Evolutionary conservation across 192 early-diverging fungal species (phyloP).

Genomic region (Lobosporangium transversale): DNA sequence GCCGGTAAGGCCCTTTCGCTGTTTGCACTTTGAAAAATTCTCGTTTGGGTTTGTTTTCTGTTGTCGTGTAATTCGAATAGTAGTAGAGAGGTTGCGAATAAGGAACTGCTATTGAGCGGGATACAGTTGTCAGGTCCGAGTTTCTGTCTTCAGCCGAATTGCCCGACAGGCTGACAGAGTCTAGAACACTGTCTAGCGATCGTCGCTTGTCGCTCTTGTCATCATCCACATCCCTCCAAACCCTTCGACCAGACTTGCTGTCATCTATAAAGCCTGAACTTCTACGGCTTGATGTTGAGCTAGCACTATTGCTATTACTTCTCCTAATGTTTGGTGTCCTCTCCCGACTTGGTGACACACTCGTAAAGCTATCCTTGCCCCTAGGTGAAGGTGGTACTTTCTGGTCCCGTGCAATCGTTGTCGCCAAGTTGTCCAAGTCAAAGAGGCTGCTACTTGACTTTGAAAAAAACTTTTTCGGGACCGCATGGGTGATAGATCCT

Average conservation of each 20-base stretch:
- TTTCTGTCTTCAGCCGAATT: neutral
- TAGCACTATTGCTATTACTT: constrained; percentile 6
- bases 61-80: constrained; percentile 11
- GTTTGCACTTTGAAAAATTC: constrained; percentile 32
- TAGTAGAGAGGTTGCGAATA: constrained; percentile 16
- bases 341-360: neutral
- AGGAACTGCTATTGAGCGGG: neutral
- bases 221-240: neutral
- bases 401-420: constrained; percentile 29
- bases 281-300: constrained; percentile 1
- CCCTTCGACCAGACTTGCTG: neutral
- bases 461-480: constrained; percentile 28
- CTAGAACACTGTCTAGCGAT: constrained; percentile 16
- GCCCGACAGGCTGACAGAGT: neutral
- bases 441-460: constrained; percentile 31
- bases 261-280: constrained; percentile 8
- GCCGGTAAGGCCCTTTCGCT: neutral
- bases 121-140: too few species aligned
- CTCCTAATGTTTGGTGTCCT: neutral
- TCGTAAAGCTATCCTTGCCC: neutral
- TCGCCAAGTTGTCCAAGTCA: constrained; percentile 38
- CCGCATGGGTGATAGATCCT: constrained; percentile 20
- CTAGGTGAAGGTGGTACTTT: constrained; percentile 5
- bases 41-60: constrained; percentile 11
- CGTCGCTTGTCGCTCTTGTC: constrained; percentile 23